Evolutionary conservation across 345 rosid species (phyloP).

Genomic region (Noccaea bulbosa): DNA sequence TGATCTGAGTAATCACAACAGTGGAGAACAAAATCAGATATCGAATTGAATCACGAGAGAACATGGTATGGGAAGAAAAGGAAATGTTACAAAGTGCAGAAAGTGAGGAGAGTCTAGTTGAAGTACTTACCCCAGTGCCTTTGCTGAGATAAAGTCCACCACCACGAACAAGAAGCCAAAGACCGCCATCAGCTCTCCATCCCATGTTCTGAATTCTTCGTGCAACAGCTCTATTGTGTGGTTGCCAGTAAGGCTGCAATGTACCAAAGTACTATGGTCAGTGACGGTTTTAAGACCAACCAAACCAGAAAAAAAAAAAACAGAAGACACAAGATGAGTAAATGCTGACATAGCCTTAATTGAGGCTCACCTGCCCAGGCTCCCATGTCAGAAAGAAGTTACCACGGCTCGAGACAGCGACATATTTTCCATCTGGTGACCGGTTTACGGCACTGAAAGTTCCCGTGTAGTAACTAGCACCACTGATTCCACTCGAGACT

Average conservation of each 20-base stretch:
- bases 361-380: constrained; percentile 81
- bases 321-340: background rate
- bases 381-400: constrained; percentile 98
- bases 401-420: constrained; percentile 98
- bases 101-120: constrained; percentile 10
- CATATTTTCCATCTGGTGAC: constrained; percentile 91
- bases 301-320: background rate
- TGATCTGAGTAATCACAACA: constrained; percentile 49
- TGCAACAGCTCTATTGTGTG: constrained; percentile 96
- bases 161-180: constrained; percentile 98
- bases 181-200: constrained; percentile 98
- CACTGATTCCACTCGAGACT: constrained; percentile 98
- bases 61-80: background rate
- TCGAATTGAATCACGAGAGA: background rate
- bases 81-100: background rate
- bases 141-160: constrained; percentile 98
- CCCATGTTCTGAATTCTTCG: constrained; percentile 98
- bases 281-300: constrained; percentile 6
- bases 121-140: constrained; percentile 78
- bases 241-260: constrained; percentile 90
- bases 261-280: constrained; percentile 14
- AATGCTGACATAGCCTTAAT: background rate
- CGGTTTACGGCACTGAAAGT: constrained; percentile 92
- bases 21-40: constrained; percentile 12
- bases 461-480: constrained; percentile 97